Percentiles rank a stretch among this genome's conserved stretches.
Conservation (phyloP, 306 rosid species). For the Malus orientalis region DNA sequence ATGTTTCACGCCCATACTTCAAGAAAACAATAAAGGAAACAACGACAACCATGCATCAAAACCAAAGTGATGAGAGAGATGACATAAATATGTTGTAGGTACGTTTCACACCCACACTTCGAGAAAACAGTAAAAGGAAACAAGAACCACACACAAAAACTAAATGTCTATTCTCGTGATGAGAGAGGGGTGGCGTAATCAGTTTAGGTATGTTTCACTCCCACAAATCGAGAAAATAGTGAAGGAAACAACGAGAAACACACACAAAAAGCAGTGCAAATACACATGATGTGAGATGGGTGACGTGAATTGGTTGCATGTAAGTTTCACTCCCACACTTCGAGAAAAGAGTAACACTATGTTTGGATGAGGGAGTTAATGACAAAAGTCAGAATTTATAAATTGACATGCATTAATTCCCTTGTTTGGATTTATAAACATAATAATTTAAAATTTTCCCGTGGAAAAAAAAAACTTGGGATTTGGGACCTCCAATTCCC, state of each 20-base stretch:
- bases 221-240: background rate
- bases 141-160: background rate
- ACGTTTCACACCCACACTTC: background rate
- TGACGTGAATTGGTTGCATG: background rate
- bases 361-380: too few relatives aligned
- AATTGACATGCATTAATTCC: too few relatives aligned
- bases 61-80: background rate
- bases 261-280: background rate
- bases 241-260: background rate
- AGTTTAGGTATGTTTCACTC: background rate
- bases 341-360: too few relatives aligned
- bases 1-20: background rate
- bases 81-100: background rate
- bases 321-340: too few relatives aligned
- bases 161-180: background rate
- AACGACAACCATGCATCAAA: background rate
- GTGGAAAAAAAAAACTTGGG: too few relatives aligned
- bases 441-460: too few relatives aligned
- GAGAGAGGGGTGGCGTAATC: background rate
- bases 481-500: too few relatives aligned
- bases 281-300: background rate
- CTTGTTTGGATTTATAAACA: too few relatives aligned
- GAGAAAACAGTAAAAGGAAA: background rate
- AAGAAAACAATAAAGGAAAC: background rate
- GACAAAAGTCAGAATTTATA: too few relatives aligned